Conservation (phyloP, 2,329 filamentous ascomycete genomes). For the Fusarium sp. region DNA sequence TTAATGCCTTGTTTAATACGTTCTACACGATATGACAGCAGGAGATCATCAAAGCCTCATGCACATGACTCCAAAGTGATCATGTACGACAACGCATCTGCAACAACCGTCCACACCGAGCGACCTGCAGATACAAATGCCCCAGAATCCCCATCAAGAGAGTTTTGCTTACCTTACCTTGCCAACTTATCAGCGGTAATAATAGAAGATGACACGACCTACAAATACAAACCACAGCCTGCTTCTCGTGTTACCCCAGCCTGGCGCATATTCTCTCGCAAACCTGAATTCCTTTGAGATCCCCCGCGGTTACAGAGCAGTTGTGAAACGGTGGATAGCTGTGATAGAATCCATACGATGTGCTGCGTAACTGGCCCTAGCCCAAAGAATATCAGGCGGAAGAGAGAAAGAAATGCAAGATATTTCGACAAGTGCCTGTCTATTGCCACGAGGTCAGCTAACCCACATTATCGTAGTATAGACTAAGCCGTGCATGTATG, state of each 20-base stretch:
- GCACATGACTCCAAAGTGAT: conserved; percentile 13
- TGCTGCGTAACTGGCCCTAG: conserved; percentile 14
- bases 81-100: conserved; percentile 29
- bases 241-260: conserved; percentile 13
- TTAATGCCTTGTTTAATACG: neutral
- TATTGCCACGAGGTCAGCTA: conserved; percentile 24
- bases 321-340: conserved; percentile 3
- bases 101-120: conserved; percentile 24
- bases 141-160: conserved; percentile 31
- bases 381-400: neutral
- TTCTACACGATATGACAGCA: neutral
- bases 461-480: neutral
- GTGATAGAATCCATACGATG: conserved; percentile 9
- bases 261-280: conserved; percentile 20
- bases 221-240: neutral
- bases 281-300: conserved; percentile 30
- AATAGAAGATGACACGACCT: neutral
- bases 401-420: neutral
- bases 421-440: conserved; percentile 6
- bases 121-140: conserved; percentile 38
- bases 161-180: conserved; percentile 18
- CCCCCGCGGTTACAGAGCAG: conserved; percentile 1
- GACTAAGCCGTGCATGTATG: neutral
- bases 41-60: neutral
- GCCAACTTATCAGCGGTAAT: conserved; percentile 4